Evolutionary conservation across 768 basidiomycete genomes (phyloP), one percentile per base, ranked within the genome.

Genomic region (Tylopilus plumbeoviolaceoides): DNA sequence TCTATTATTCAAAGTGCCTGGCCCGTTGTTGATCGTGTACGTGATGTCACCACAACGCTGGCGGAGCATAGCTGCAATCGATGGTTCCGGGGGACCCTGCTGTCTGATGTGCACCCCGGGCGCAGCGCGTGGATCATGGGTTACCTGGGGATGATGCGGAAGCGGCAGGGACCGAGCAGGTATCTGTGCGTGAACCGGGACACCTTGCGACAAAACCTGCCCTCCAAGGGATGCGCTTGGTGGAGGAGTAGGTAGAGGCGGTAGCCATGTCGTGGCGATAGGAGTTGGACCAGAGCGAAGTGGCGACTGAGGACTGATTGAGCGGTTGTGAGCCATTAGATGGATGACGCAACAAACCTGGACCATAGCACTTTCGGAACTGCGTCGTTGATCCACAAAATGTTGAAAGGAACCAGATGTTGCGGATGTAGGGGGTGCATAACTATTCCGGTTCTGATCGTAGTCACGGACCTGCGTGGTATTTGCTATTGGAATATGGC

Each of bases 181-280:
- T 15, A 54, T 38, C 1, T 54, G n/a, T 1, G 58, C 8, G n/a
- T 56, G 51, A 6, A 60, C 48, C 5, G 58, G 51, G 30, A 65
- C 53, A 18, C 48, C 44, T 2, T 44, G 47, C 1, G 54, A 57
- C 6, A 50, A 47, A 17, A 48, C 46, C 38, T 57, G 65, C 9
- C 48, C 38, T 18, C n/a, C 31, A 14, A 31, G 14, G n/a, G 55
- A 21, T 35, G 48, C 54, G 36, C 51, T 62, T 14, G 48, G 55
- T 4, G 60, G 58, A 17, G 65, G 60, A 47, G 65, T 60, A 43
- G 65, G 60, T 23, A 63, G 57, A 28, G 57, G 53, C 6, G 58
- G 42, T 30, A 39, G 15, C 56, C 53, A 63, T 38, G 60, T 60
- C 5, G 58, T 60, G 3, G 60, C 43, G 20, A 51, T 40, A n/a